Evolutionary conservation across 2,329 filamentous ascomycete genomes (phyloP), one percentile per base, ranked within the genome.

Genomic region (Ilyonectria mors-panacis): DNA sequence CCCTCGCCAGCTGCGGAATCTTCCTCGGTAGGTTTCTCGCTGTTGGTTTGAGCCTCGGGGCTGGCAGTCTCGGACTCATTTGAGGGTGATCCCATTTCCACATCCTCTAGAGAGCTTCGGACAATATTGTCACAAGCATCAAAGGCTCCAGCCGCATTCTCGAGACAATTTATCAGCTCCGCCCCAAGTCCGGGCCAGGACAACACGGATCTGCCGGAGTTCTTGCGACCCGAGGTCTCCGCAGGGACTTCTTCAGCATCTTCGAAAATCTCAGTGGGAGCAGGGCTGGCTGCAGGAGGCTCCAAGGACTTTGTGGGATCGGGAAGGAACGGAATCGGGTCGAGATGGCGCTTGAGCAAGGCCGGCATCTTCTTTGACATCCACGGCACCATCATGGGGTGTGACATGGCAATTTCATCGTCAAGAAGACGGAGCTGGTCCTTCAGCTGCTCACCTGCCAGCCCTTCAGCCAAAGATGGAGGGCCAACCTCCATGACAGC

Each of bases 371-470:
- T 79, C 62, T 83, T 86, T 62, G 85, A 85, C 0, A 85, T 63
- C 77, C 87, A 92, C 0, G 89, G 88, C 2, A 78, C 81, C 86
- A 92, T 88, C 39, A 85, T 82, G 0, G 90, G 90, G 72, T 92
- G 90, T 2, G 86, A 86, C 30, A 91, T 73, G 5, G 89, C 84
- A 69, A 89, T 82, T 2, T 86, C 77, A 65, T 92, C 90, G 3
- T 79, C 81, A 2, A 92, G 79, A 3, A 88, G 78, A 23, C 84
- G 71, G 6, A 92, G 81, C 48, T 88, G 83, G 35, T 85, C 79
- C 69, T 88, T 90, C 55, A 92, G 77, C 73, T 91, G 87, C 72
- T 90, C 87, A 4, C 90, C 90, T 0, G 89, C 89, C 66, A 91
- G 85, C 0, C 85, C 88, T 73, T 92, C 90, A 47, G 89, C 88